Evolutionary conservation across 768 basidiomycete genomes (phyloP).

Genomic region (Russula olivacea): DNA sequence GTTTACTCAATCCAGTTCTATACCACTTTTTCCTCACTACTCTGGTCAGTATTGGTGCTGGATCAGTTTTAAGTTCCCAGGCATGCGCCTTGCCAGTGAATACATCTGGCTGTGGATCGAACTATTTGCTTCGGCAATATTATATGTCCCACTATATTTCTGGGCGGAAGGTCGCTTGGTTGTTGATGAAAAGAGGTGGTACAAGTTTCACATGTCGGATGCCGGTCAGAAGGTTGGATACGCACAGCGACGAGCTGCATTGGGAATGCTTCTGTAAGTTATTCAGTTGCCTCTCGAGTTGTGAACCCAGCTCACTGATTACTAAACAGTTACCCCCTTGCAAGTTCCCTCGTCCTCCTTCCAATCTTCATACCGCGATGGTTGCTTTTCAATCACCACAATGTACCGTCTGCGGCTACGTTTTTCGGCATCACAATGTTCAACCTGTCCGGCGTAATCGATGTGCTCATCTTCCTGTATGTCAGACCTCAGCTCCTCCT

Average conservation of each 20-base stretch:
- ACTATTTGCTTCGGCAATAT: constrained; percentile 32
- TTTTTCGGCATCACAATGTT: constrained; percentile 34
- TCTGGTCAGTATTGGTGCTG: constrained; percentile 38
- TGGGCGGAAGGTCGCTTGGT: constrained; percentile 35
- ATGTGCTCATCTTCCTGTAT: constrained; percentile 37
- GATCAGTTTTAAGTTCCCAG: constrained; percentile 33
- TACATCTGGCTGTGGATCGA: constrained; percentile 45
- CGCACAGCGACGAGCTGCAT: constrained; percentile 4
- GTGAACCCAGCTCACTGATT: background rate
- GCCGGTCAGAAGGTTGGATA: constrained; percentile 7
- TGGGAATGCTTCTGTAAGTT: constrained; percentile 30
- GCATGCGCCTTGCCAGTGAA: constrained; percentile 37
- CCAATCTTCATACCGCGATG: constrained; percentile 40
- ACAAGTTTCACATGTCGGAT: constrained; percentile 29
- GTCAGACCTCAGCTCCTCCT: constrained; percentile 36
- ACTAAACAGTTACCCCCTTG: constrained; percentile 32
- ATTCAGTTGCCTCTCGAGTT: background rate
- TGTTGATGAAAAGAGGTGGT: constrained; percentile 25
- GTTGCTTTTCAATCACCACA: constrained; percentile 29
- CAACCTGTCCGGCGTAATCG: constrained; percentile 37
- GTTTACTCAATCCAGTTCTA: background rate
- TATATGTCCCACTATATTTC: constrained; percentile 37
- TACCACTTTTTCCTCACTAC: constrained; percentile 14
- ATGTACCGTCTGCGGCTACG: constrained; percentile 31
- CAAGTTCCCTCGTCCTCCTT: constrained; percentile 36